These are phyloP conservation scores for Trichoderma guizhouense DNA, from an alignment of 2,329 filamentous ascomycete species.

Conservation along the genomic window DNA sequence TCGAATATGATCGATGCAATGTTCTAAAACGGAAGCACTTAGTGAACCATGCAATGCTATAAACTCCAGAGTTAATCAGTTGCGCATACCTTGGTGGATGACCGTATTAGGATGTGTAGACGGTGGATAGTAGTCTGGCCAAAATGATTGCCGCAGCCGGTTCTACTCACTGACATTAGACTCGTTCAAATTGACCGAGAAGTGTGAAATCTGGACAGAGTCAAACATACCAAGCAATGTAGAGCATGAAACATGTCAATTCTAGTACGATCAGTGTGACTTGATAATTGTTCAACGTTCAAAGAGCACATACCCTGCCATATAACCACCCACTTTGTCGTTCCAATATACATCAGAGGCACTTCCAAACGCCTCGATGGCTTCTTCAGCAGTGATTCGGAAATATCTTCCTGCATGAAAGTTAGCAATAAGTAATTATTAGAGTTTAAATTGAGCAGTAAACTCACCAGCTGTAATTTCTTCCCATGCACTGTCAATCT, in stretches of 20 bases:
- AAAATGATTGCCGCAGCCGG: not conserved
- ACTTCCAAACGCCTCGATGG: not conserved
- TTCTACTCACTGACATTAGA: not conserved
- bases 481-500: not conserved
- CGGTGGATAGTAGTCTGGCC: not conserved
- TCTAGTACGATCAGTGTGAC: not conserved
- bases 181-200: not conserved
- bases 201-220: fast-evolving
- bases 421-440: not conserved
- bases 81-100: not conserved
- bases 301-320: not conserved
- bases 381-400: not conserved
- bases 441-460: too few relatives aligned
- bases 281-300: not conserved
- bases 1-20: not conserved
- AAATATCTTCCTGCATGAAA: not conserved
- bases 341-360: not conserved
- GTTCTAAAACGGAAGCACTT: not conserved
- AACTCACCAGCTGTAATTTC: not conserved
- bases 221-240: not conserved
- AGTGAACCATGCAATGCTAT: not conserved
- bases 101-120: not conserved
- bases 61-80: too few relatives aligned
- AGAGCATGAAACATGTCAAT: not conserved
- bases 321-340: not conserved